Evolutionary conservation across 2,329 filamentous ascomycete genomes (phyloP), one percentile per base, ranked within the genome.

Genomic region (Lasiodiplodia hormozganensis): DNA sequence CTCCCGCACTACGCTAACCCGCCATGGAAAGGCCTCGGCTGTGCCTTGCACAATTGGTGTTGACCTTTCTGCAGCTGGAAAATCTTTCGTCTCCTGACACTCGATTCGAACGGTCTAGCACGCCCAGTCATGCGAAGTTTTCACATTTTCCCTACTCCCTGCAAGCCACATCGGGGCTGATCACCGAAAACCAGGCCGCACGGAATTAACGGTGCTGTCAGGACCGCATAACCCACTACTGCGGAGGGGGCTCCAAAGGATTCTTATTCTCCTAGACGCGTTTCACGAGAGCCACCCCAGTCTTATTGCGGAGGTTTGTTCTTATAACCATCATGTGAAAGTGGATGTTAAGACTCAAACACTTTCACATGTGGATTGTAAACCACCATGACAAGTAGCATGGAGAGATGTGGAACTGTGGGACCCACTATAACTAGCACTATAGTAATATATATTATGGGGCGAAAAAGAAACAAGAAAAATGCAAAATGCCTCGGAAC

Each of bases 21-120:
- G 43, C 4, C n/a, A 12, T 2, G 60, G 60, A 28, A 62, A 36
- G 21, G 60, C 31, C n/a, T 52, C 60, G 60, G 60, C 60, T 64
- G 43, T 64, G 60, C 60, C 60, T 64, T 64, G 47, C 60, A 18
- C 60, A 47, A 25, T 52, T 34, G 43, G 47, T 38, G 23, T 11
- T 34, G 16, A n/a, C 3, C 4, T 14, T 36, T 11, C 60, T 64
- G 60, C 43, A 52, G 25, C n/a, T 18, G 43, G 60, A 34, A 62
- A 40, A 62, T 36, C 60, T 36, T 31, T 38, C 60, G 60, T 47
- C 43, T 36, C 40, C 23, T 62, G 58, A 23, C 23, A n/a, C 54
- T 56, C 57, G 57, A 28, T 49, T 10, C 18, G 58, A 23, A 49
- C 40, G 40, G n/a, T 62, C 47, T 23, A 21, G 21, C 21, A 25